A percentile compares a stretch with the other conserved stretches of the same genome.
Conservation (phyloP, 768 basidiomycete genomes). For the Mycena epipterygia region DNA sequence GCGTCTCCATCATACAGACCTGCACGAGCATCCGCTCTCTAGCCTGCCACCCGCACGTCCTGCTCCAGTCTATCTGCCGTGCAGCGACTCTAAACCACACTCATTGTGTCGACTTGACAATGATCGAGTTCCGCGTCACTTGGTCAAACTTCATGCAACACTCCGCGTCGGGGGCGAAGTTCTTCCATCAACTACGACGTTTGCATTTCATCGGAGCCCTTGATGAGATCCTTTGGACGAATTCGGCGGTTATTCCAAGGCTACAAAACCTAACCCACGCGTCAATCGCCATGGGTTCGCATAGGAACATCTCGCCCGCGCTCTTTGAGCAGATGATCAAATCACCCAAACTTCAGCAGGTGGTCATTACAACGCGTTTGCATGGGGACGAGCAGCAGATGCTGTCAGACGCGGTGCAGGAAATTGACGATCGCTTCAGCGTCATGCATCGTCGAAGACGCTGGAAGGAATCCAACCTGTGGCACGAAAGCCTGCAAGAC, state of each 20-base stretch:
- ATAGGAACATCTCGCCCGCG: not conserved
- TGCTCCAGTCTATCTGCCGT: constrained; percentile 4
- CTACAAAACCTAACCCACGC: constrained; percentile 24
- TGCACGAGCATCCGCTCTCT: constrained; percentile 32
- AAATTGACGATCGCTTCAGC: constrained; percentile 29
- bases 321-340: constrained; percentile 14
- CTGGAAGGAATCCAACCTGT: constrained; percentile 33
- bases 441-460: constrained; percentile 34
- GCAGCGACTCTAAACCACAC: constrained; percentile 12
- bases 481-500: constrained; percentile 32
- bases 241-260: constrained; percentile 10
- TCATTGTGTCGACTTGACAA: constrained; percentile 24
- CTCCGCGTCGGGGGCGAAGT: not conserved
- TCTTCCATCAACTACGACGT: constrained; percentile 27
- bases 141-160: not conserved
- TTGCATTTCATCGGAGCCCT: constrained; percentile 30
- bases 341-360: constrained; percentile 34
- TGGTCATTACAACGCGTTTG: constrained; percentile 32
- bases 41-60: constrained; percentile 27
- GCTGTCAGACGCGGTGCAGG: constrained; percentile 15
- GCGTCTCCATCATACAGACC: constrained; percentile 23
- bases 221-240: constrained; percentile 2
- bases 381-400: constrained; percentile 25
- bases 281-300: constrained; percentile 32
- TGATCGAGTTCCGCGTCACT: constrained; percentile 31